Evolutionary conservation across 768 basidiomycete species (phyloP), one percentile per base, ranked within the genome.

Genomic region (Tylopilus rubrobrunneus): DNA sequence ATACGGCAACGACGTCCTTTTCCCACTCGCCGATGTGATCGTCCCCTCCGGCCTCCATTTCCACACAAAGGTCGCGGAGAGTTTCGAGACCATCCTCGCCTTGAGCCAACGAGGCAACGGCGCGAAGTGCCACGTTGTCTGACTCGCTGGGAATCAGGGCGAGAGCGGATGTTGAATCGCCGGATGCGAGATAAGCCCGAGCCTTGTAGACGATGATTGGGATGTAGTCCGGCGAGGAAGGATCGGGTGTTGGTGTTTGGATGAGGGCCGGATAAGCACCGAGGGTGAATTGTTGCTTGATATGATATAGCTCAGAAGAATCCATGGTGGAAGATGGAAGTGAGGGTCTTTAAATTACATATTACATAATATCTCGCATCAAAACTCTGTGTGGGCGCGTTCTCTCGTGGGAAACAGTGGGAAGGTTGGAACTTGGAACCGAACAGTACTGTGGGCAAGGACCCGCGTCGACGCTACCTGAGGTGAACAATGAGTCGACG

Each of bases 21-120:
- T 90, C 91, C 53, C 75, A 78, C 21, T 84, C 80, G n/a, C 73
- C 78, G 1, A 78, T 78, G 46, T 86, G 86, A 17, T 73, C 78
- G 62, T 89, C 90, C 8, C 37, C 64, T 23, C 87, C 88, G 6
- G 85, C 82, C 62, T 96, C 93, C 40, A 87, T 83, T 69, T 98
- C 94, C 8, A 96, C 82, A 46, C 86, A 83, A 23, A 94, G 72
- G 68, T 96, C 94, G 17, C 94, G 80, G 28, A 95, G 76, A 64
- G 89, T 83, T 65, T 96, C 94, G 10, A 97, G 74, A 10, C 73
- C 57, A 81, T 87, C 61, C 76, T 79, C 44, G 71, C 78, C 27
- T 19, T 77, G 79, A n/a, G 92, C 89, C 47, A 98, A 75, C 5
- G 88, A 81, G 4, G 80, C 71, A 9, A 87, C 80, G 29, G 92